Base-by-base conservation (phyloP, 2,329 filamentous ascomycete genomes). In the Pezicula carpinea region DNA sequence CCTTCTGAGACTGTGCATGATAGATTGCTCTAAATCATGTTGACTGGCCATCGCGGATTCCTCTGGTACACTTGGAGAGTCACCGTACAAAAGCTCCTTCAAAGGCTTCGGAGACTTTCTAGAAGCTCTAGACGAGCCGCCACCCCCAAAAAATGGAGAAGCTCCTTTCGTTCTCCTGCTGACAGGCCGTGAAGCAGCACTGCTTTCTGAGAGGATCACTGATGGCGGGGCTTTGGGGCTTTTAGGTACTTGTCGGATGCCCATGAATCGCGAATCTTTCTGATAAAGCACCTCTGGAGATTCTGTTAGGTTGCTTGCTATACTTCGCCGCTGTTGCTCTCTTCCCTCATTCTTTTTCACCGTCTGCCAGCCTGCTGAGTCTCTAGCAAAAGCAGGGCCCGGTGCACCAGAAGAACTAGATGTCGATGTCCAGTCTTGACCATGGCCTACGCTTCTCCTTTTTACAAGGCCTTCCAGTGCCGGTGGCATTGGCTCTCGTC, bases 121-220 rank as follows among this genome's bases (percentile, higher is more conserved):
- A 19, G 55, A 53, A 26, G 44, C 46, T 15, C 54, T 39, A 13
- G 41, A 43, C 14, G 49, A 49, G 8, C 53, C 53, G 21, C 58
- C 55, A n/a, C 38, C 38, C 5, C 52, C 52, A 31, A 62, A 63
- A 48, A 64, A 64, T 6, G 61, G 59, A 6, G 58, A 58, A 3
- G 52, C 52, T 10, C 59, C 59, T 13, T 52, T 36, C 26, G n/a
- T 26, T 10, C 61, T 50, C 38, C 61, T 48, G 31, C 52, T 56
- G 0, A 61, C 47, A 18, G 59, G 59, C 5, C 55, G 50, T 26
- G 40, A 47, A 34, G 42, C 44, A 6, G 18, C 43, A 43, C 48
- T 53, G 21, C 39, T 53, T 19, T 48, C 34, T 22, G 44, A 50
- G 18, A 39, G 32, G 26, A 31, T 17, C 15, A 6, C 32, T n/a